Base-by-base conservation (phyloP, 306 rosid genomes). In the Urtica urens region DNA sequence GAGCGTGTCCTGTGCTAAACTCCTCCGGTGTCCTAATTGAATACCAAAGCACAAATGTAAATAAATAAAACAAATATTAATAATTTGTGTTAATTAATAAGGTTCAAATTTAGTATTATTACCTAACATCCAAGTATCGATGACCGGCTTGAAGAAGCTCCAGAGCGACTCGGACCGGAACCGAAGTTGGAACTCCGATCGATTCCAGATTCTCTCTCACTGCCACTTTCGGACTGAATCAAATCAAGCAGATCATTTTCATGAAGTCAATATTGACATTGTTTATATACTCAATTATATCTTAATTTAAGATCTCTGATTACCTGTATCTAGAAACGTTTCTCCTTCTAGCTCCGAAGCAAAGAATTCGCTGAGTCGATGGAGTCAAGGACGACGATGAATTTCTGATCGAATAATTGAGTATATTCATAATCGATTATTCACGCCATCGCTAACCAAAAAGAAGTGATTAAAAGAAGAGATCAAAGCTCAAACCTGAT, bases 71-170 rank as follows among this genome's bases (percentile, higher is more conserved):
- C n/a, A n/a, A n/a, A n/a, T n/a, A n/a, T n/a, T n/a, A n/a, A n/a
- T n/a, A n/a, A n/a, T n/a, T n/a, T n/a, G n/a, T n/a, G n/a, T n/a
- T n/a, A n/a, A n/a, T n/a, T n/a, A n/a, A n/a, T n/a, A n/a, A n/a
- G n/a, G n/a, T n/a, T n/a, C n/a, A n/a, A n/a, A n/a, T n/a, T n/a
- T n/a, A n/a, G n/a, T n/a, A 11, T 19, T 2, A 43, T 23, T 12
- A 47, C 96, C 96, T 84, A n/a, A 90, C 95, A 58, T 85, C 99
- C 67, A 90, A 73, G 66, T 75, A 90, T 8, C 75, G 73, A 49
- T 85, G 87, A 13, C 99, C 96, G 37, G 99, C 99, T n/a, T 72
- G 92, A 62, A 75, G 70, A 58, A 90, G 94, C 55, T 85, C 95
- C 23, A 68, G 72, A 1, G 95, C 99, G 13, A 85, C 81, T 19